Percentiles rank a stretch among this genome's conserved stretches.
phyloP scores from a whole-genome alignment of 1,284 basidiomycete genomes.

The Moesziomyces globuligerus region DNA sequence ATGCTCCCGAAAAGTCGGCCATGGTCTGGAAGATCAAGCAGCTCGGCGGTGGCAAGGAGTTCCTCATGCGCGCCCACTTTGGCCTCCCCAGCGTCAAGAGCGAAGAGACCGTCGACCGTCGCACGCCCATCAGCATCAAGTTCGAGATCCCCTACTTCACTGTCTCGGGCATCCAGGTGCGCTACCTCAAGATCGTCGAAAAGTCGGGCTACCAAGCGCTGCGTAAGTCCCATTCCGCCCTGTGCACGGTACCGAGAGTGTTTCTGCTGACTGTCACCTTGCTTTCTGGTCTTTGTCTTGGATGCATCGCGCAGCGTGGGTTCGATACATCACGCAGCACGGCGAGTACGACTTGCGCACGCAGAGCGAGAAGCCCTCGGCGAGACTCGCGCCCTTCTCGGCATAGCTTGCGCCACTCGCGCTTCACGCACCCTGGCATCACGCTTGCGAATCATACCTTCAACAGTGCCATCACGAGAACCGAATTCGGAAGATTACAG shows the following conservation, averaged over 20 bases:
- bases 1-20: constrained; percentile 66
- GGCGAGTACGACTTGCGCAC: constrained; percentile 84
- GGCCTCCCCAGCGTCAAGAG: constrained; percentile 66
- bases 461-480: too few species aligned
- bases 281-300: constrained; percentile 1
- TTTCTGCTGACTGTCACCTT: background rate
- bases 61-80: constrained; percentile 67
- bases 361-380: constrained; percentile 61
- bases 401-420: constrained; percentile 4
- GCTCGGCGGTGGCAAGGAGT: constrained; percentile 65
- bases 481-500: too few species aligned
- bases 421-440: background rate
- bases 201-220: constrained; percentile 90
- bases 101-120: constrained; percentile 81
- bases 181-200: constrained; percentile 97
- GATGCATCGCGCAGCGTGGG: constrained; percentile 42
- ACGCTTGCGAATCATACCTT: constrained; percentile 8
- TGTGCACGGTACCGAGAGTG: too few species aligned
- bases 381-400: constrained; percentile 59
- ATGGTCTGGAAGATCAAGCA: constrained; percentile 68
- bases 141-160: constrained; percentile 99
- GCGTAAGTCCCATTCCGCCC: constrained; percentile 69
- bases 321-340: constrained; percentile 82
- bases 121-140: constrained; percentile 93
- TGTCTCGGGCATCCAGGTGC: constrained; percentile 89